Percentiles rank a stretch among this genome's conserved stretches.
Conservation (phyloP, 352 stramenopile species). For the Phytophthora kernoviae region DNA sequence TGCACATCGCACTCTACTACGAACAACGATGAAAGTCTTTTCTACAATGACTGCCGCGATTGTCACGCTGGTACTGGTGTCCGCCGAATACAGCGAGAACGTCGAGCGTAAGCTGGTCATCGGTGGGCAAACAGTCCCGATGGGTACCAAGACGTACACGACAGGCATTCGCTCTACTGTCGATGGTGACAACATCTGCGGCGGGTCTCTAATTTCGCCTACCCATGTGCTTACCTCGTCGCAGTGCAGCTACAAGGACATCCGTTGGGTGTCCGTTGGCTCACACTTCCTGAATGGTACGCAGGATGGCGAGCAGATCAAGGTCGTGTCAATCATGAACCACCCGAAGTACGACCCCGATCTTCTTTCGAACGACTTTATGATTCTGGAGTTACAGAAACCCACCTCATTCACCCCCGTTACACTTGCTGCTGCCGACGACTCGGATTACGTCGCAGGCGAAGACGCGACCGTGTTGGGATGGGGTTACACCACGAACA, state of each 20-base stretch:
- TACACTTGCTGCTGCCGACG: conserved; percentile 23
- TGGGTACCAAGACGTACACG: conserved; percentile 44
- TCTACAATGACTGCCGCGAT: too few relatives aligned
- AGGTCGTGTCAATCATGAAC: conserved; percentile 26
- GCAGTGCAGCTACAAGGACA: conserved; percentile 12
- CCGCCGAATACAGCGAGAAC: too few relatives aligned
- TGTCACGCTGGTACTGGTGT: too few relatives aligned
- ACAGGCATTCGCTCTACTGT: conserved; percentile 37
- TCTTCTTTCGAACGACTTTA: conserved; percentile 38
- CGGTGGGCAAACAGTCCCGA: conserved; percentile 37
- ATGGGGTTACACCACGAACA: conserved; percentile 22
- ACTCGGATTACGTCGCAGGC: conserved; percentile 11
- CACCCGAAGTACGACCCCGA: conserved; percentile 45
- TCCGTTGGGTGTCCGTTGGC: conserved; percentile 34
- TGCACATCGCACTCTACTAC: too few relatives aligned
- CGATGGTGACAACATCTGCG: conserved; percentile 33
- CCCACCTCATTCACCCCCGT: conserved; percentile 29
- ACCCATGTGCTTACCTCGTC: conserved; percentile 32
- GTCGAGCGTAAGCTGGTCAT: conserved; percentile 19
- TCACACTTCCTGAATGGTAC: conserved; percentile 33
- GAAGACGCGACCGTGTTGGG: conserved; percentile 26
- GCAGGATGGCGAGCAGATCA: conserved; percentile 32
- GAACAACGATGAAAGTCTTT: too few relatives aligned
- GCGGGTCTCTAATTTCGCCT: conserved; percentile 20
- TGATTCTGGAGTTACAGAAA: conserved; percentile 34